Evolutionary conservation across 2,329 filamentous ascomycete genomes (phyloP).

Genomic region (Talaromyces sp.): DNA sequence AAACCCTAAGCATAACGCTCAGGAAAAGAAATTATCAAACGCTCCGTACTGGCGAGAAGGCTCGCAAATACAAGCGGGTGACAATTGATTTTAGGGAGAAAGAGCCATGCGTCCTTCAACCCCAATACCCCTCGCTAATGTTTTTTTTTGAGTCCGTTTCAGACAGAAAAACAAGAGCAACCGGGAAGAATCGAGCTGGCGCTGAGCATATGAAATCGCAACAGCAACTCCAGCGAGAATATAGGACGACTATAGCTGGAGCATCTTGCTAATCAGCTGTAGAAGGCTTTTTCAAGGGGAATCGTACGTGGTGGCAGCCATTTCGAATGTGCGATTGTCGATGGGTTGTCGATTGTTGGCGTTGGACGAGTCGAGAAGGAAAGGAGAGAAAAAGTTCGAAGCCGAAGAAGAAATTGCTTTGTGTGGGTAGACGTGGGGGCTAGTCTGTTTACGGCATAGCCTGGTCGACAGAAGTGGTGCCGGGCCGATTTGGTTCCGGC

Average conservation of each 20-base stretch:
- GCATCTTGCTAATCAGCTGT: slow-evolving; percentile 33
- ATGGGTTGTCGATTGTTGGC: slow-evolving; percentile 35
- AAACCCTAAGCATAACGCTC: slow-evolving; percentile 56
- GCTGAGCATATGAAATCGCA: slow-evolving; percentile 39
- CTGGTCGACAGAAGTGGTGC: not conserved
- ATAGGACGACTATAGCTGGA: slow-evolving; percentile 70
- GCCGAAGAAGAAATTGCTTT: slow-evolving; percentile 25
- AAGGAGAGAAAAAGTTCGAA: slow-evolving; percentile 21
- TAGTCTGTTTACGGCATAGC: slow-evolving; percentile 21
- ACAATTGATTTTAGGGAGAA: slow-evolving; percentile 74
- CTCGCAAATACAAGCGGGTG: slow-evolving; percentile 40
- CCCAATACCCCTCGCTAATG: slow-evolving; percentile 69
- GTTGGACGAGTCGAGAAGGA: slow-evolving; percentile 30
- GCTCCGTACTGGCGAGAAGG: slow-evolving; percentile 21
- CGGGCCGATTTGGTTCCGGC: slow-evolving; percentile 1
- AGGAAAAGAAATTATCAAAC: slow-evolving; percentile 40
- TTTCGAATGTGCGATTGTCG: slow-evolving; percentile 46
- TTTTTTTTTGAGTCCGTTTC: slow-evolving; percentile 45
- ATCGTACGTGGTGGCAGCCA: slow-evolving; percentile 48
- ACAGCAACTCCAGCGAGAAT: slow-evolving; percentile 65
- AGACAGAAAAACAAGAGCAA: slow-evolving; percentile 20
- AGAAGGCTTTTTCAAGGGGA: slow-evolving; percentile 53
- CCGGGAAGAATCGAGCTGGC: slow-evolving; percentile 75
- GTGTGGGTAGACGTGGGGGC: slow-evolving; percentile 33
- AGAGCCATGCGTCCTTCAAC: slow-evolving; percentile 54